Conservation (phyloP, 169 alveolate genomes). For the Plasmodium blacklocki region DNA sequence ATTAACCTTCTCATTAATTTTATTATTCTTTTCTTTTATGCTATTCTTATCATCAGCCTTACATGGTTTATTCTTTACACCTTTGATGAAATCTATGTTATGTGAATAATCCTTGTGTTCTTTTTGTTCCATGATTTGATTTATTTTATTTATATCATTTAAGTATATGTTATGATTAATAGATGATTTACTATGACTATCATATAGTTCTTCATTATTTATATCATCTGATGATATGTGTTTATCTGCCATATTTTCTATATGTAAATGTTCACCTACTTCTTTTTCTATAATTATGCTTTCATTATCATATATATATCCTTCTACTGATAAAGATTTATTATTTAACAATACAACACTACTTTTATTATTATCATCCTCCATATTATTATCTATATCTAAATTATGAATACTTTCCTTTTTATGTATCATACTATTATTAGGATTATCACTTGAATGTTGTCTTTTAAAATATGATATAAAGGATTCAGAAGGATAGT, state of each 20-base stretch:
- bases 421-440: background rate
- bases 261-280: constrained; percentile 49
- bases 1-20: background rate
- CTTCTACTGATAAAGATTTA: constrained; percentile 21
- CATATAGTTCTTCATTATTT: constrained; percentile 16
- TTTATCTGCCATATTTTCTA: constrained; percentile 19
- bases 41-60: too few relatives aligned
- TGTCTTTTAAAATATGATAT: background rate
- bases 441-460: background rate
- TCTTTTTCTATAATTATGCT: constrained; percentile 39
- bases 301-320: constrained; percentile 23
- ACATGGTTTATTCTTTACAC: too few relatives aligned
- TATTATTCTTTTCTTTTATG: background rate
- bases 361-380: background rate
- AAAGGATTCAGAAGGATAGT: constrained; percentile 14
- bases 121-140: background rate
- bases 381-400: background rate
- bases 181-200: constrained; percentile 1
- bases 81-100: background rate
- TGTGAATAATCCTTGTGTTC: background rate
- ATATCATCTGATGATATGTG: constrained; percentile 2
- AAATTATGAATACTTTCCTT: background rate
- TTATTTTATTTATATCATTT: background rate
- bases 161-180: background rate
- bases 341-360: background rate